phyloP scores from a whole-genome alignment of 176 grass and related monocot genomes.

The Leersia perrieri region DNA sequence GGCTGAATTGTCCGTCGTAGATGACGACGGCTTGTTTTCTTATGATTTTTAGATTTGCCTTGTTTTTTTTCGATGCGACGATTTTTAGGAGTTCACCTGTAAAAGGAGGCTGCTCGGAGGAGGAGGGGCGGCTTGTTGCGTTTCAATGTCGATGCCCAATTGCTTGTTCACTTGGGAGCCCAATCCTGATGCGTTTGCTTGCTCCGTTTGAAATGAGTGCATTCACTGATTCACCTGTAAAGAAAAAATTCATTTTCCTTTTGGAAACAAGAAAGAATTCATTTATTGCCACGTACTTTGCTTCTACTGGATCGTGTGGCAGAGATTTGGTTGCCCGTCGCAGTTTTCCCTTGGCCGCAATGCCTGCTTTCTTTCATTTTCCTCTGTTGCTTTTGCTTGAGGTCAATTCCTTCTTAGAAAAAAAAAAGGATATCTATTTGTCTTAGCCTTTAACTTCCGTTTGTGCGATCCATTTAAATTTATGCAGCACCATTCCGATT shows the following conservation, averaged over 20 bases:
- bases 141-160: neutral
- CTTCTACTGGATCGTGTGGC: conserved; percentile 12
- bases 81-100: neutral
- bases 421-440: neutral
- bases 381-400: conserved; percentile 24
- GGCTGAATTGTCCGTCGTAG: neutral
- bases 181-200: neutral
- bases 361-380: conserved; percentile 24
- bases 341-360: neutral
- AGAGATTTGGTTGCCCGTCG: neutral
- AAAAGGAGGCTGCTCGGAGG: no score
- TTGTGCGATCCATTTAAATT: conserved; percentile 6
- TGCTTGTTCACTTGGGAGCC: neutral
- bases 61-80: neutral
- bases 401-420: conserved; percentile 9
- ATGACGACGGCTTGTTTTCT: neutral
- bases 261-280: neutral
- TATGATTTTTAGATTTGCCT: neutral
- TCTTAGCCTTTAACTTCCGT: conserved; percentile 6
- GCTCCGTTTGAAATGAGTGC: neutral
- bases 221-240: neutral
- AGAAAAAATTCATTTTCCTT: neutral
- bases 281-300: neutral
- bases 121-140: no score
- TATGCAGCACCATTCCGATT: neutral